phyloP scores from a whole-genome alignment of 305 asterid species.

The Fraxinus baroniana region DNA sequence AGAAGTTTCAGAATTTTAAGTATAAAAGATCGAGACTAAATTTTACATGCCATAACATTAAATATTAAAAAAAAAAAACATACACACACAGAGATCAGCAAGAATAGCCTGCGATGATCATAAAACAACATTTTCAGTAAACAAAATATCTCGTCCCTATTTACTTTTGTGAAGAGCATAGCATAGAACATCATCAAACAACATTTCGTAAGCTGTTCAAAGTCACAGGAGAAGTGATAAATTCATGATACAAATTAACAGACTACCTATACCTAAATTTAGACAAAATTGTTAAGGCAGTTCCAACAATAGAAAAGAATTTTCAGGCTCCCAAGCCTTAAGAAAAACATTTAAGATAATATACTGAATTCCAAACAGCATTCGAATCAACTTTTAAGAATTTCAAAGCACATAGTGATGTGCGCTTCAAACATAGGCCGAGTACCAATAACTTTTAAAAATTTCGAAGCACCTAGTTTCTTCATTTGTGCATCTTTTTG shows the following conservation, averaged over 20 bases:
- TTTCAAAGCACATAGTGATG: no score
- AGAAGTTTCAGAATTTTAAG: conserved; percentile 22
- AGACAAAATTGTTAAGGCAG: background rate
- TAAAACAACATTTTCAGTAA: background rate
- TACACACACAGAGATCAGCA: no score
- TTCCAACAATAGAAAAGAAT: background rate
- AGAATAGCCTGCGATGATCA: conserved; percentile 4
- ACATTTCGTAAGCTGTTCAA: background rate
- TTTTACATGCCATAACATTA: background rate
- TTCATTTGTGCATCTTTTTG: background rate
- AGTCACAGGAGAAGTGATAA: conserved; percentile 2
- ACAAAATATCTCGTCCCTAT: background rate
- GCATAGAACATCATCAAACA: background rate
- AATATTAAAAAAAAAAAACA: no score
- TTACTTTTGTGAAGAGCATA: background rate
- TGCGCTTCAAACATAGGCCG: no score
- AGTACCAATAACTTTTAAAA: no score
- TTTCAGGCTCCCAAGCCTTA: background rate
- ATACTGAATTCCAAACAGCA: background rate
- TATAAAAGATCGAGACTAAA: background rate
- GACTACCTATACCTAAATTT: background rate
- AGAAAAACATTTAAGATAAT: background rate
- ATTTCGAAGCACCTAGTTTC: no score
- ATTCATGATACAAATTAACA: background rate
- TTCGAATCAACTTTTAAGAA: no score